A percentile compares a stretch with the other conserved stretches of the same genome.
These are phyloP conservation scores for Chondrus crispus DNA, from an alignment of 23 red algal species.

Conservation along the genomic window DNA sequence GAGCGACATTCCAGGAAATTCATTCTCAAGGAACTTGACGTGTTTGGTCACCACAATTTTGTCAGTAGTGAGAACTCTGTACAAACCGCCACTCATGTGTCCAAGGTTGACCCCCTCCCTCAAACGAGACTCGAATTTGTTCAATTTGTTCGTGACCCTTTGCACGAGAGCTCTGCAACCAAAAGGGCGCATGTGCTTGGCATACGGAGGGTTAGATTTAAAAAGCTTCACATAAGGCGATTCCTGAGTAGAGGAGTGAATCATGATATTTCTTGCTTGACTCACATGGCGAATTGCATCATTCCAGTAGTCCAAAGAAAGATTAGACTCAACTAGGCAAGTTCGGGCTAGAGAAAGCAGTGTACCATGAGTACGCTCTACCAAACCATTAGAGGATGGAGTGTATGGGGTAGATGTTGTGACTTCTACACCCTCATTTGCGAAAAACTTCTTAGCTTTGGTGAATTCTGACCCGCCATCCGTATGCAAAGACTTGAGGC, in stretches of 20 bases:
- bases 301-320: not conserved
- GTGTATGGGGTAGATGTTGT: not conserved
- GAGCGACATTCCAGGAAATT: not conserved
- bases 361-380: not conserved
- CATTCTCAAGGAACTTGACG: not conserved
- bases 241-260: not conserved
- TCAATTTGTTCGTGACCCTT: not conserved
- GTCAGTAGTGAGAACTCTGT: not conserved
- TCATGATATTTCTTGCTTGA: not conserved
- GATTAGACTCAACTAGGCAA: not conserved
- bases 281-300: conserved; percentile 25
- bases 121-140: not conserved
- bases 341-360: not conserved
- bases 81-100: not conserved
- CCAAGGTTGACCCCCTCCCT: not conserved
- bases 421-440: not conserved
- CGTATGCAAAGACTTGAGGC: not conserved
- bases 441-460: not conserved
- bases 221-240: not conserved
- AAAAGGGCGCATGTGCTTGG: conserved; percentile 9
- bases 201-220: not conserved
- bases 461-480: not conserved
- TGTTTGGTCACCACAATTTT: not conserved
- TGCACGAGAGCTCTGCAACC: not conserved
- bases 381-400: conserved; percentile 29